These are phyloP conservation scores for Candida maltosa DNA, from an alignment of 805 yeast species.

Conservation along the genomic window DNA sequence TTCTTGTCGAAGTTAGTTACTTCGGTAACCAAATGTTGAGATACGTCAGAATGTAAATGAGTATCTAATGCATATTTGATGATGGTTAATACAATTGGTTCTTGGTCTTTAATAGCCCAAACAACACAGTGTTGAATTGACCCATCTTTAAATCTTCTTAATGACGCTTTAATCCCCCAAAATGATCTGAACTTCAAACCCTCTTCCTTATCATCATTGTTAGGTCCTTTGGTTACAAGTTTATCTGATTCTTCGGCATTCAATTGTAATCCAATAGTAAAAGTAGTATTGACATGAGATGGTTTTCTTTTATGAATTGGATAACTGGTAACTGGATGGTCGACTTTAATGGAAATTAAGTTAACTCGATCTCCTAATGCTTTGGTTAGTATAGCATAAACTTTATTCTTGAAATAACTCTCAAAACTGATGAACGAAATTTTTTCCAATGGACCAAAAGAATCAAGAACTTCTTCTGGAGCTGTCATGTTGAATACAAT, in stretches of 20 bases:
- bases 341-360: constrained; percentile 32
- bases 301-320: constrained; percentile 56
- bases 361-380: constrained; percentile 54
- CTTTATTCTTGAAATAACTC: constrained; percentile 57
- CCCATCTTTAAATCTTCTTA: constrained; percentile 92
- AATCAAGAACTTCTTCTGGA: constrained; percentile 34
- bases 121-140: constrained; percentile 85
- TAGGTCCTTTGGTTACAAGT: constrained; percentile 84
- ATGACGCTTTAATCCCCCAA: constrained; percentile 85
- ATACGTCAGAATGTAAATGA: constrained; percentile 53
- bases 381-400: constrained; percentile 53
- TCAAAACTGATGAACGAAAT: constrained; percentile 70
- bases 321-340: constrained; percentile 23
- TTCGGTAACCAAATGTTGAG: constrained; percentile 33
- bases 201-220: constrained; percentile 52
- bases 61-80: constrained; percentile 57
- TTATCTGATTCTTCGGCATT: constrained; percentile 75
- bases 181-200: constrained; percentile 68
- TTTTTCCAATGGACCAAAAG: constrained; percentile 68
- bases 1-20: constrained; percentile 45
- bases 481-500: constrained; percentile 52
- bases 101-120: constrained; percentile 60
- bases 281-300: constrained; percentile 21
- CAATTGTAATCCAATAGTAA: constrained; percentile 62
- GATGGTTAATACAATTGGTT: constrained; percentile 65